Percentiles rank a stretch among this genome's conserved stretches.
phyloP scores from a whole-genome alignment of 352 stramenopile genomes.

The Phytopythium ostracodes region DNA sequence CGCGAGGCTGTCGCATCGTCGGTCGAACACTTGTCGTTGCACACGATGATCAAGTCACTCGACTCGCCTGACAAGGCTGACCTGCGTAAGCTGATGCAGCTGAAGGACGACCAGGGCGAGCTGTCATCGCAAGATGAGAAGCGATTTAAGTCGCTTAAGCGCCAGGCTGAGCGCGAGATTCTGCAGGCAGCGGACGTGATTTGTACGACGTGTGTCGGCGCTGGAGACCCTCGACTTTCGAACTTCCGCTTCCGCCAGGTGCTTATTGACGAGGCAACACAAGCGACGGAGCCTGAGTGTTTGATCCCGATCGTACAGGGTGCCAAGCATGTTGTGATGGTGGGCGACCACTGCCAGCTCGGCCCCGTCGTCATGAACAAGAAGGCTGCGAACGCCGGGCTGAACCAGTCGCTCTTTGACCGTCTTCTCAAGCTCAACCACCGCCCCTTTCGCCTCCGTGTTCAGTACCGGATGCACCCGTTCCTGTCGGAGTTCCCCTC shows the following conservation, averaged over 20 bases:
- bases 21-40: conserved; percentile 97
- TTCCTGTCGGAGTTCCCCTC: conserved; percentile 98
- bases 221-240: conserved; percentile 95
- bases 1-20: conserved; percentile 92
- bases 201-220: conserved; percentile 98
- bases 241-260: conserved; percentile 99
- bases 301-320: conserved; percentile 99
- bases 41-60: conserved; percentile 95
- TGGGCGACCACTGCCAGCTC: conserved; percentile 98
- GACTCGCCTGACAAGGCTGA: conserved; percentile 89
- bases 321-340: conserved; percentile 98
- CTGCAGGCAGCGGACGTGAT: conserved; percentile 98
- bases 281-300: conserved; percentile 98
- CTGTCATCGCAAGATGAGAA: conserved; percentile 95
- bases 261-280: conserved; percentile 99
- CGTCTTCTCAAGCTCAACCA: conserved; percentile 94
- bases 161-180: conserved; percentile 94
- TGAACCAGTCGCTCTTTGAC: conserved; percentile 98
- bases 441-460: conserved; percentile 95
- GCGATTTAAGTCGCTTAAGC: conserved; percentile 92
- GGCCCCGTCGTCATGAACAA: conserved; percentile 99
- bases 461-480: conserved; percentile 99
- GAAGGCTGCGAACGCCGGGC: conserved; percentile 94
- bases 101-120: conserved; percentile 96
- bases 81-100: conserved; percentile 88